Percentiles rank a stretch among this genome's conserved stretches.
Evolutionary conservation across 257 asterid species (phyloP).

Genomic region (Solanum habrochaites): DNA sequence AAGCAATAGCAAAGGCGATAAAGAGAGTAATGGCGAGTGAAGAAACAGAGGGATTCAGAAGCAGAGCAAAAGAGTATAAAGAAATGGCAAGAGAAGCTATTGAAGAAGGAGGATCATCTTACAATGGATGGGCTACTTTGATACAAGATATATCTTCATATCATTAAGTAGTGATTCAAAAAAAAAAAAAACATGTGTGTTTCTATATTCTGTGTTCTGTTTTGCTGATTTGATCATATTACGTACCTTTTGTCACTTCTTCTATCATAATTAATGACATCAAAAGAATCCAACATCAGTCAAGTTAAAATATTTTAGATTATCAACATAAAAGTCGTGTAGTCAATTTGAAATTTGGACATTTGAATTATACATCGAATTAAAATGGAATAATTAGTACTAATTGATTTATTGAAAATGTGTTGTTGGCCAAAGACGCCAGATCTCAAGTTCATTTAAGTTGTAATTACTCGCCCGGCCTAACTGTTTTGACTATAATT

Average conservation of each 20-base stretch:
- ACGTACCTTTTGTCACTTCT: neutral
- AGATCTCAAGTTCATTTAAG: too few species aligned
- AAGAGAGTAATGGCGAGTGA: constrained; percentile 23
- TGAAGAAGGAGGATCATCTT: constrained; percentile 57
- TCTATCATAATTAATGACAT: neutral
- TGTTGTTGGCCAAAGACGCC: too few species aligned
- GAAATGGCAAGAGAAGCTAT: constrained; percentile 22
- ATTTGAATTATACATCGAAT: too few species aligned
- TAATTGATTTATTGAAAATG: too few species aligned
- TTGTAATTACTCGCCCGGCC: neutral
- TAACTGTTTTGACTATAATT: neutral
- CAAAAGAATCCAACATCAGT: too few species aligned
- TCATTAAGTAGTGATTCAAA: neutral
- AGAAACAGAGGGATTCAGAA: constrained; percentile 25
- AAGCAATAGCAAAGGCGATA: constrained; percentile 24
- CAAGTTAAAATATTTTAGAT: too few species aligned
- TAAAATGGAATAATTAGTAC: too few species aligned
- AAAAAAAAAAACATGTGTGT: neutral
- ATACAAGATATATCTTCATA: constrained; percentile 21
- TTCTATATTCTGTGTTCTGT: neutral
- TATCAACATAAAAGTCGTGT: neutral
- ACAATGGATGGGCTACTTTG: constrained; percentile 20
- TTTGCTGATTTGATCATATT: neutral
- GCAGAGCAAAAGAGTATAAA: constrained; percentile 10
- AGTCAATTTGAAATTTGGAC: too few species aligned